Conservation (phyloP, 2,329 filamentous ascomycete genomes). For the Cladosporium sp. region DNA sequence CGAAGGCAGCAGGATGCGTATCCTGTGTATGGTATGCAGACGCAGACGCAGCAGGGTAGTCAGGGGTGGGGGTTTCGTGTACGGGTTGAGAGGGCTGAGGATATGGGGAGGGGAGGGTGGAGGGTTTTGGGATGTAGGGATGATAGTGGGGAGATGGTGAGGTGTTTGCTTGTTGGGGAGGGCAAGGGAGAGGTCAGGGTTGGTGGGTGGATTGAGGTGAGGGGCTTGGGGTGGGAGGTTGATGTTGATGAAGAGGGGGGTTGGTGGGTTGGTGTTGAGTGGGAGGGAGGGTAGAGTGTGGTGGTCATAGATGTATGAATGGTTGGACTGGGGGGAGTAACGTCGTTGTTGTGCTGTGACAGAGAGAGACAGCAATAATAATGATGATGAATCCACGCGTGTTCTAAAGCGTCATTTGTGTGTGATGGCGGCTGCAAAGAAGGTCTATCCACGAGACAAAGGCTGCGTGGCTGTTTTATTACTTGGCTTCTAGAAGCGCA, state of each 20-base stretch:
- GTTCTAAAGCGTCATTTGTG: too few species aligned
- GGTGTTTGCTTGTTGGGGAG: constrained; percentile 5
- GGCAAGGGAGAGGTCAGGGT: constrained; percentile 1
- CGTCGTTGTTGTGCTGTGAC: too few species aligned
- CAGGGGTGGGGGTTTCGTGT: constrained; percentile 18
- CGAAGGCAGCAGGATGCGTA: constrained; percentile 18
- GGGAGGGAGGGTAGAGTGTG: neutral
- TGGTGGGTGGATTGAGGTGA: neutral
- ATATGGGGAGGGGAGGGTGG: constrained; percentile 17
- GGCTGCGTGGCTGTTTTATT: neutral
- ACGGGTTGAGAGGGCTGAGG: constrained; percentile 17
- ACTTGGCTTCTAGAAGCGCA: too few species aligned
- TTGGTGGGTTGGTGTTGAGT: constrained; percentile 11
- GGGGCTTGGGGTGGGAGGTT: neutral
- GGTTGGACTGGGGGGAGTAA: too few species aligned
- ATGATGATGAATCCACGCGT: too few species aligned
- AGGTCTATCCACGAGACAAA: neutral
- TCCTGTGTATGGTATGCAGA: constrained; percentile 14
- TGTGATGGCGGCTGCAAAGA: neutral
- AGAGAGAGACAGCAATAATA: too few species aligned
- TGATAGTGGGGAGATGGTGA: neutral
- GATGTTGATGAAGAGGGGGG: neutral
- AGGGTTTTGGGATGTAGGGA: neutral
- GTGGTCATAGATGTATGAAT: too few species aligned
- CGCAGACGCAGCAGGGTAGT: constrained; percentile 16